Conservation (phyloP, 2,329 filamentous ascomycete species). For the Xylaria sp. region DNA sequence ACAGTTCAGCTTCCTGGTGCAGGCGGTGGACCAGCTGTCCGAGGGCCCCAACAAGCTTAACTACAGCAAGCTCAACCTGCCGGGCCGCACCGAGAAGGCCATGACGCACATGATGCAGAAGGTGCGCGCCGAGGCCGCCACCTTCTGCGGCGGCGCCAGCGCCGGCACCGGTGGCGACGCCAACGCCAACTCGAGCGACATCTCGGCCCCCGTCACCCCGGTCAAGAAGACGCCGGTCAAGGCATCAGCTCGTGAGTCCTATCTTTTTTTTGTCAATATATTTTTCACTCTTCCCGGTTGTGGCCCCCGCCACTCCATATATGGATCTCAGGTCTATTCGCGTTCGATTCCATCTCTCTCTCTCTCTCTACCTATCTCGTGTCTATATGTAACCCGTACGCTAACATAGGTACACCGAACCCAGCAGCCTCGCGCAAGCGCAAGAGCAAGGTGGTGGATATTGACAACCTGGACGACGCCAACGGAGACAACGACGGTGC, state of each 20-base stretch:
- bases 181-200: too few species aligned
- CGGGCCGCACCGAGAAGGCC: constrained; percentile 13
- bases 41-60: constrained; percentile 1
- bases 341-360: too few species aligned
- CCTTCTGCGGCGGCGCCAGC: not conserved
- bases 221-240: not conserved
- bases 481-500: not conserved
- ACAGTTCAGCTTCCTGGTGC: constrained; percentile 16
- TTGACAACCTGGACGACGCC: not conserved
- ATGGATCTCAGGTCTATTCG: too few species aligned
- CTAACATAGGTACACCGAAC: not conserved
- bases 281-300: not conserved
- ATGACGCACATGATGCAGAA: constrained; percentile 5
- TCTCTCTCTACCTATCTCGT: too few species aligned
- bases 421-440: not conserved
- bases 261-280: not conserved
- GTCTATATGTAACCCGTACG: too few species aligned
- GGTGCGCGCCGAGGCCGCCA: constrained; percentile 3
- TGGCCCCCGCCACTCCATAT: too few species aligned
- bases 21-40: constrained; percentile 14
- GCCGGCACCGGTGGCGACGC: not conserved
- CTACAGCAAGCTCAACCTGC: constrained; percentile 11
- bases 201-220: not conserved
- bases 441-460: not conserved
- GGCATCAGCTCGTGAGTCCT: not conserved